Conservation (phyloP, 163 green algal genomes). For the Scenedesmus sp. region DNA sequence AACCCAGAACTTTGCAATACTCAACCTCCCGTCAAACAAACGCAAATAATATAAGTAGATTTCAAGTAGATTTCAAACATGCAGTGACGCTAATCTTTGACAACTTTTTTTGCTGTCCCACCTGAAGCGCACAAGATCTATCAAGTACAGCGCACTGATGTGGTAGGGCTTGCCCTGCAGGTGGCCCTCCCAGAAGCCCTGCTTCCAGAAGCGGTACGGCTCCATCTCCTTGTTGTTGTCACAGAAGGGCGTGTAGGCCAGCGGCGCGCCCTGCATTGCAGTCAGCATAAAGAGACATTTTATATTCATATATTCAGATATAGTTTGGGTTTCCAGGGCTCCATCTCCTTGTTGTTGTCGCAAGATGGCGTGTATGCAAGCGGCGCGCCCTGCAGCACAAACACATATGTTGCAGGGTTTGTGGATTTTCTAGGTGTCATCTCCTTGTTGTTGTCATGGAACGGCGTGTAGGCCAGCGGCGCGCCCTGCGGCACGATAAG, state of each 20-base stretch:
- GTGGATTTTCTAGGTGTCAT: conserved; percentile 78
- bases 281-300: neutral
- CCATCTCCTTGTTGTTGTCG: conserved; percentile 88
- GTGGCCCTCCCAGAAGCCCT: conserved; percentile 91
- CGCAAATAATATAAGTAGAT: too few relatives aligned
- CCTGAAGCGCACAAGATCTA: conserved; percentile 95
- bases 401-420: neutral
- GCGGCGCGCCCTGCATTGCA: conserved; percentile 80
- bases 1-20: neutral
- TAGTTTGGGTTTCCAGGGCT: neutral
- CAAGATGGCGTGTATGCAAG: conserved; percentile 98
- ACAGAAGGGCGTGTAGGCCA: conserved; percentile 99
- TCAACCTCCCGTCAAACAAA: too few relatives aligned
- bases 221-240: conserved; percentile 89
- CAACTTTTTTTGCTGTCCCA: conserved; percentile 42
- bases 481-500: conserved; percentile 69
- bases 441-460: conserved; percentile 98
- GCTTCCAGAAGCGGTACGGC: conserved; percentile 95
- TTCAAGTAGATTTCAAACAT: too few relatives aligned
- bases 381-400: conserved; percentile 78
- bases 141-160: conserved; percentile 98
- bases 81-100: neutral
- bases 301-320: too few relatives aligned
- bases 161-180: conserved; percentile 96
- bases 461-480: conserved; percentile 96